Percentiles rank a stretch among this genome's conserved stretches.
phyloP scores from a whole-genome alignment of 164 flowering plant species.

The Tinospora cordifolia region DNA sequence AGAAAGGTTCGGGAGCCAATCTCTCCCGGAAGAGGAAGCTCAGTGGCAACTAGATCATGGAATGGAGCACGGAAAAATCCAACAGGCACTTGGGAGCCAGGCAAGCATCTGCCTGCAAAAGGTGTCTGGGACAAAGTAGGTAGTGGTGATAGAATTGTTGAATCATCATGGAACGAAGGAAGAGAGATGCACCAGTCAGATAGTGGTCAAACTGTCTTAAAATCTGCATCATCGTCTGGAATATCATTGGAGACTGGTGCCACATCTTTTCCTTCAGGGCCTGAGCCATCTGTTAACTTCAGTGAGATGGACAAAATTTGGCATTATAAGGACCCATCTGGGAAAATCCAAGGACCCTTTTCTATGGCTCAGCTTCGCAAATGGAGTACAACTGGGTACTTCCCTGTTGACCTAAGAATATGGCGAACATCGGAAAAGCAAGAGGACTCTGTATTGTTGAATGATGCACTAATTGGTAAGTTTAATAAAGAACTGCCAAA shows the following conservation, averaged over 20 bases:
- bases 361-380: conserved; percentile 83
- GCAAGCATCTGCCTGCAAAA: conserved; percentile 38
- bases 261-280: conserved; percentile 22
- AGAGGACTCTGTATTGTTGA: conserved; percentile 59
- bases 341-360: conserved; percentile 92
- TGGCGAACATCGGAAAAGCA: conserved; percentile 56
- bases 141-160: conserved; percentile 29
- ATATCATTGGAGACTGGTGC: conserved; percentile 24
- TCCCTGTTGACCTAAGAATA: conserved; percentile 62
- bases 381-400: conserved; percentile 82
- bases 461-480: conserved; percentile 58
- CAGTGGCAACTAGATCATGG: conserved; percentile 39
- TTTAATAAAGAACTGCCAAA: conserved; percentile 34
- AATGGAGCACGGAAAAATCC: conserved; percentile 33
- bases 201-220: conserved; percentile 20
- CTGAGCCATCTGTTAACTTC: conserved; percentile 25
- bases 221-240: conserved; percentile 28
- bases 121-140: conserved; percentile 27
- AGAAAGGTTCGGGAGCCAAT: conserved; percentile 51
- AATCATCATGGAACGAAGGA: conserved; percentile 38
- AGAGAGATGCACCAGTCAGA: conserved; percentile 28
- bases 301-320: conserved; percentile 75
- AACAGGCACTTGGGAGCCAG: conserved; percentile 32
- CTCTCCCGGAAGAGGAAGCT: conserved; percentile 50
- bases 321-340: conserved; percentile 85